Percentiles rank a stretch among this genome's conserved stretches.
Conservation (phyloP, 306 rosid genomes). For the Cucumis melo region DNA sequence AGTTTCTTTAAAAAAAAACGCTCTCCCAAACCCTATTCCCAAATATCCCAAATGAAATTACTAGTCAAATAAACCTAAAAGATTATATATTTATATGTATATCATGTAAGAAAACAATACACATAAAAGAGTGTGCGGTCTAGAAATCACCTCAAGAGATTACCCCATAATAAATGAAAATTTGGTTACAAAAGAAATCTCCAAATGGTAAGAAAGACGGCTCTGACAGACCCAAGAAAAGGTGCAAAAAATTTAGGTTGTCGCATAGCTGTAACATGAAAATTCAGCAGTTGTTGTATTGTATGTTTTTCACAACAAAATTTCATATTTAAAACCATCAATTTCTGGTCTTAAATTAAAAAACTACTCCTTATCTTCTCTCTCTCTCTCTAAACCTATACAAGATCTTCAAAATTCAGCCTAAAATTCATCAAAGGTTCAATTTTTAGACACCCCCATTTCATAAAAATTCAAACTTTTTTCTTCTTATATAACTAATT, state of each 20-base stretch:
- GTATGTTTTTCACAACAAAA: background rate
- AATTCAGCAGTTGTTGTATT: background rate
- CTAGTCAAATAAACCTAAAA: background rate
- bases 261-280: background rate
- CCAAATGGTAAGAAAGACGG: constrained; percentile 7
- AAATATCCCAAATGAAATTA: background rate
- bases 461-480: background rate
- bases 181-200: background rate
- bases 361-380: background rate
- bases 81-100: background rate
- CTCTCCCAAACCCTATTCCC: background rate
- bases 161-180: background rate
- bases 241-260: background rate
- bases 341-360: background rate
- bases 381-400: background rate
- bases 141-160: background rate
- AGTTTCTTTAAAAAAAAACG: too few species aligned
- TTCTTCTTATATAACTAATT: background rate
- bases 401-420: background rate
- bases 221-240: background rate
- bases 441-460: background rate
- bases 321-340: background rate
- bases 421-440: background rate
- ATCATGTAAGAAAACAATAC: background rate
- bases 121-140: background rate